Evolutionary conservation across 1,139 yeast species (phyloP).

Genomic region (Hyphopichia burtonii): DNA sequence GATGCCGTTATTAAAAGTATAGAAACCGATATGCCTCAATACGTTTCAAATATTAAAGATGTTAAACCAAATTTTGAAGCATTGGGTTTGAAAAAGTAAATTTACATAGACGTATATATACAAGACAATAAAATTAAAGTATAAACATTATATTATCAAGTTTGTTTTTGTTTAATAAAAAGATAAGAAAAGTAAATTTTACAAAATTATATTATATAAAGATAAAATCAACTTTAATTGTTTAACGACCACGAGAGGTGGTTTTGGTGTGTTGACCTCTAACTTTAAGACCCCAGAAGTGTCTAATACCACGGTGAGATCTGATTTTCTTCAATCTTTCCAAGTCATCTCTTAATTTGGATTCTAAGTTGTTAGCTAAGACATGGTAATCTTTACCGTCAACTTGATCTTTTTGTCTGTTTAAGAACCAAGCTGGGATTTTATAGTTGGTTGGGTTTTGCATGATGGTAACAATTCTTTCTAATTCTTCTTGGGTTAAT

Average conservation of each 20-base stretch:
- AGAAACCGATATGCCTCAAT: conserved; percentile 34
- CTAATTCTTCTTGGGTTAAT: conserved; percentile 99
- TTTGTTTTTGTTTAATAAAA: background rate
- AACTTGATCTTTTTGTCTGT: conserved; percentile 98
- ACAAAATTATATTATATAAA: background rate
- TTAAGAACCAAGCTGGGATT: conserved; percentile 99
- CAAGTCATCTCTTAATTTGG: conserved; percentile 99
- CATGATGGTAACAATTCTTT: conserved; percentile 99
- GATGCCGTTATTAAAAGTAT: conserved; percentile 39
- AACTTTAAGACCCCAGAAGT: conserved; percentile 96
- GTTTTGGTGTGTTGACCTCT: conserved; percentile 99
- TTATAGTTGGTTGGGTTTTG: conserved; percentile 99
- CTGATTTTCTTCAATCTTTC: conserved; percentile 99
- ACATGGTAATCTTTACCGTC: conserved; percentile 99
- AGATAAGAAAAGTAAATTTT: background rate
- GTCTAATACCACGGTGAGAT: conserved; percentile 99
- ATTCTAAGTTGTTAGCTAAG: conserved; percentile 98
- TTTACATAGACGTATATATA: background rate
- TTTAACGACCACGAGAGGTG: conserved; percentile 87
- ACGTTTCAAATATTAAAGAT: conserved; percentile 23
- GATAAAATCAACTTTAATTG: conserved; percentile 9
- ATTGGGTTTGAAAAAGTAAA: conserved; percentile 9
- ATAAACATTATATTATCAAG: conserved; percentile 1
- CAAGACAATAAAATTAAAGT: background rate
- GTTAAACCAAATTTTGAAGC: conserved; percentile 22